Percentiles rank a stretch among this genome's conserved stretches.
Conservation (phyloP, 345 rosid species). For the Firmiana major region DNA sequence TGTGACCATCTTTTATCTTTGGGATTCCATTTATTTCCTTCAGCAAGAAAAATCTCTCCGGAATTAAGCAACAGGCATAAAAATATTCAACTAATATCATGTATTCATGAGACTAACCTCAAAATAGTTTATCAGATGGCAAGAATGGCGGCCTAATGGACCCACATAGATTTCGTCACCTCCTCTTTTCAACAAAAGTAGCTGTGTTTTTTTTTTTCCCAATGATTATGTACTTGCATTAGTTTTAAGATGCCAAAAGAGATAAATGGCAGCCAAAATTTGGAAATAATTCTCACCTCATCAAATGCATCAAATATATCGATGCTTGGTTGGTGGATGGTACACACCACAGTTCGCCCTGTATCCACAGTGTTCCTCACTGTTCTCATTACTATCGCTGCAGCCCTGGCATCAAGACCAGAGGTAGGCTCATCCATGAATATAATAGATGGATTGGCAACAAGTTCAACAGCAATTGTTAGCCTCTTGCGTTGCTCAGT, state of each 20-base stretch:
- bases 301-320: conserved; percentile 71
- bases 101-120: conserved; percentile 39
- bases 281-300: conserved; percentile 36
- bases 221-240: background rate
- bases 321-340: conserved; percentile 77
- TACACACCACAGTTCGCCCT: conserved; percentile 70
- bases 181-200: conserved; percentile 48
- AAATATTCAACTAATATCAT: no score
- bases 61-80: background rate
- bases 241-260: conserved; percentile 3
- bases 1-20: conserved; percentile 54
- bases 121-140: conserved; percentile 50
- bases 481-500: conserved; percentile 65
- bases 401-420: conserved; percentile 73
- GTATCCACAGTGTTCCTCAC: conserved; percentile 70
- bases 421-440: conserved; percentile 83
- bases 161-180: conserved; percentile 63
- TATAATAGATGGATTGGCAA: conserved; percentile 68
- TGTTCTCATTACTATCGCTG: conserved; percentile 73
- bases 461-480: conserved; percentile 67
- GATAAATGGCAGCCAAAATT: background rate
- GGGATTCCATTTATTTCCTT: conserved; percentile 51
- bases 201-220: conserved; percentile 19
- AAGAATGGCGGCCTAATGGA: conserved; percentile 53
- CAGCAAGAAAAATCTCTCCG: background rate